Conservation (phyloP, 345 rosid genomes). For the Gossypium thurberi region DNA sequence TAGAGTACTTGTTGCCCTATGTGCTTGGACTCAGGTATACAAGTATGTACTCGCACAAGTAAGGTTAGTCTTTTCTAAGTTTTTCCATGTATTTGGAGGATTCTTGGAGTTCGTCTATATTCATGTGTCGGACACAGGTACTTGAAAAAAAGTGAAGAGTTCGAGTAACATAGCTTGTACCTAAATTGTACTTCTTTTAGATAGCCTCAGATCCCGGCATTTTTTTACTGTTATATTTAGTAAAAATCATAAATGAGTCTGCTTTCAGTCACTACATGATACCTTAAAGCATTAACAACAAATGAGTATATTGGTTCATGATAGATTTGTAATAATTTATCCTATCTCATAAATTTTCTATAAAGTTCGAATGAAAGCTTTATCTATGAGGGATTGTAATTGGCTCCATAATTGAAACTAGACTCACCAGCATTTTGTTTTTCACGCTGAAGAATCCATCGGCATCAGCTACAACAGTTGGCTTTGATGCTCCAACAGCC, state of each 20-base stretch:
- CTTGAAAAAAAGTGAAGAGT: too few relatives aligned
- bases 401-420: neutral
- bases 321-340: neutral
- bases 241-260: neutral
- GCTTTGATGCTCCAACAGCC: conserved; percentile 98
- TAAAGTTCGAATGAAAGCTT: neutral
- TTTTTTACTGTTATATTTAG: neutral
- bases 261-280: neutral
- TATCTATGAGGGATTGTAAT: neutral
- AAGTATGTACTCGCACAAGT: too few relatives aligned
- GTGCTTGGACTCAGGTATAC: too few relatives aligned
- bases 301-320: neutral
- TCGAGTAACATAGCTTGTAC: neutral
- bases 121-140: too few relatives aligned
- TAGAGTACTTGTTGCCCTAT: neutral
- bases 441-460: conserved; percentile 90
- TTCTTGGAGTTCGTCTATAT: too few relatives aligned
- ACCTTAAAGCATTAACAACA: conserved; percentile 1
- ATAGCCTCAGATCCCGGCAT: neutral
- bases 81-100: too few relatives aligned
- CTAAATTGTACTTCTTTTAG: neutral
- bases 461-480: conserved; percentile 74
- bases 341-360: neutral
- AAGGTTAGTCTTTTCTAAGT: too few relatives aligned
- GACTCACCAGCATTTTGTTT: conserved; percentile 81